Base-by-base conservation (phyloP, 1,284 basidiomycete species). In the Golubevia pallescens region DNA sequence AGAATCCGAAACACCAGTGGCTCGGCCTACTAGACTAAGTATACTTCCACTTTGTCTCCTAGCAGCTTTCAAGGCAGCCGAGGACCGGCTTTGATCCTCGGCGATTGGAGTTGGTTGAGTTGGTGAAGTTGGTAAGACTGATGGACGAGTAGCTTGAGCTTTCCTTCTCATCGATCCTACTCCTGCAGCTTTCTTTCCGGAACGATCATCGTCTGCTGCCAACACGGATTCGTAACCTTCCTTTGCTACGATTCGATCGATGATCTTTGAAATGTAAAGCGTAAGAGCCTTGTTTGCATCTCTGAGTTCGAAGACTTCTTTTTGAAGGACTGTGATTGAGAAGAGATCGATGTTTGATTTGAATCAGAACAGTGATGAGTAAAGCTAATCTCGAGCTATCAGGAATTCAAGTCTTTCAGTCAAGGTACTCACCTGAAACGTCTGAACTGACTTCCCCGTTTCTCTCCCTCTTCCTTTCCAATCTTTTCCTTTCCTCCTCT, bases 271-370 rank as follows among this genome's bases (percentile, higher is more conserved):
- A 19, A 95, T 94, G 84, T 97, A 97, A 21, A 97, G 87, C 16
- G 93, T 93, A 10, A 97, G 88, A 0, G 94, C 94, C 85, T 95
- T 95, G 88, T 97, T 97, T 57, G 93, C 93, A 84, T 97, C 95
- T 84, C 92, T 93, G 83, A 97, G 90, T 53, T 90, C 91, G 86
- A 95, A 95, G 79, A 96, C 91, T 86, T 97, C 95, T 5, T 38
- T 38, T 38, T 38, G 34, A 38, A 38, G 34, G 34, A 38, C 34
- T 38, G 34, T 38, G 34, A 10, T 38, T 38, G 34, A 10, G 34
- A 5, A 10, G 34, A 10, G 5, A 38, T 4, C 3, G 34, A n/a
- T n/a, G n/a, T n/a, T n/a, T n/a, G n/a, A n/a, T n/a, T n/a, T n/a
- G n/a, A n/a, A n/a, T n/a, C n/a, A n/a, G n/a, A n/a, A n/a, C n/a